Evolutionary conservation across 23 red algal species (phyloP), one percentile per base, ranked within the genome.

Genomic region (Gracilaria gracilis): DNA sequence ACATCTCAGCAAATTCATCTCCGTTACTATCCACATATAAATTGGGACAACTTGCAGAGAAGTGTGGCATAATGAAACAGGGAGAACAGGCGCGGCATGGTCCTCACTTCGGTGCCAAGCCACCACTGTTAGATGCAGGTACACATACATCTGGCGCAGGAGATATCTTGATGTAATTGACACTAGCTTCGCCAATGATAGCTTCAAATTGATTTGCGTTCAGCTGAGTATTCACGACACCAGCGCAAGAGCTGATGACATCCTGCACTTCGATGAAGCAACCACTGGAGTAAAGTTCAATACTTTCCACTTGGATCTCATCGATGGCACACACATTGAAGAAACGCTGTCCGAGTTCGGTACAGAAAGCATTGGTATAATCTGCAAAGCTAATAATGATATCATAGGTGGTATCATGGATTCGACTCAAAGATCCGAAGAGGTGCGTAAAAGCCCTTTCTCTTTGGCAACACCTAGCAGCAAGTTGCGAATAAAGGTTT

Each of bases 11-110:
- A 50, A 86, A 81, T 7, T 82, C 91, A 50, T 94, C 82, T 16
- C 91, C 79, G 25, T 87, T 71, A 55, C 49, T 44, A 40, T 94
- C 91, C 2, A 94, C 91, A 42, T 86, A 85, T 2, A 82, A 80
- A 0, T 57, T 80, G n/a, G 88, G 76, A 24, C 77, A 82, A 16
- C 35, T 67, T 0, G 76, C 46, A n/a, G 31, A 32, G 13, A 92
- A 32, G 46, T 83, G 77, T 23, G 88, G 88, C 13, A 82, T 81
- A 50, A 87, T 5, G 80, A 81, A 47, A 73, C 91, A 1, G 82
- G 81, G 25, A 94, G 82, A 16, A 82, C 81, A 51, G 87, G 91
- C 0, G 91, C 91, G n/a, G 74, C 74, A 74, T 94, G 91, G 40
- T 94, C 91, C 54, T 86, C 81, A 11, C 74, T 57, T 31, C n/a